Conservation (phyloP, 2,329 filamentous ascomycete species). For the Neocatenulostroma microsporum region DNA sequence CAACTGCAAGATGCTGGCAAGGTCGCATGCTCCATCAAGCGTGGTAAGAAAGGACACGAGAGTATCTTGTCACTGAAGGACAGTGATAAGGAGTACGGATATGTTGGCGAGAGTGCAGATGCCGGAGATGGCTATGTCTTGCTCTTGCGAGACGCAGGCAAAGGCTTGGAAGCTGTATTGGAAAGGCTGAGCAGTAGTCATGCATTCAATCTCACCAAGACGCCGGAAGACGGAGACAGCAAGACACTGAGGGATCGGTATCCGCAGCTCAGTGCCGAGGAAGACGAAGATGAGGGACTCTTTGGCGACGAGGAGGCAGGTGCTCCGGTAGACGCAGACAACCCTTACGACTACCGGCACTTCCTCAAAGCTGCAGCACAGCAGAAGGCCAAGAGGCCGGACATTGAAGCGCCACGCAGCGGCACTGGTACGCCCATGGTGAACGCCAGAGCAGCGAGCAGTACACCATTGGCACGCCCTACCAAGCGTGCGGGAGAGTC, state of each 20-base stretch:
- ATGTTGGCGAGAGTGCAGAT: constrained; percentile 36
- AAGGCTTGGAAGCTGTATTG: constrained; percentile 37
- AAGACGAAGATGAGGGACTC: constrained; percentile 19
- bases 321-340: constrained; percentile 36
- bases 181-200: constrained; percentile 76
- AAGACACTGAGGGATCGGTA: constrained; percentile 59
- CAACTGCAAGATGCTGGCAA: constrained; percentile 20
- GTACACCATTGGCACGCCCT: constrained; percentile 14
- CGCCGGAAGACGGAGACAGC: constrained; percentile 57
- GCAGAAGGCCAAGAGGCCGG: neutral
- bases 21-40: constrained; percentile 5
- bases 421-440: constrained; percentile 15
- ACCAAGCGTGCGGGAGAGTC: constrained; percentile 8
- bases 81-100: constrained; percentile 27
- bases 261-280: constrained; percentile 41
- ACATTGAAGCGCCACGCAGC: constrained; percentile 24
- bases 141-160: constrained; percentile 18
- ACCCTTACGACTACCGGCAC: constrained; percentile 45
- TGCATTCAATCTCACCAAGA: constrained; percentile 74
- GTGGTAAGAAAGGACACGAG: constrained; percentile 2
- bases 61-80: constrained; percentile 2
- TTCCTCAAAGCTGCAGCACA: constrained; percentile 28
- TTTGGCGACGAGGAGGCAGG: constrained; percentile 27
- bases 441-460: constrained; percentile 12
- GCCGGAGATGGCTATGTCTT: constrained; percentile 63